Conservation (phyloP, 23 red algal genomes). For the Gracilaria caudata region DNA sequence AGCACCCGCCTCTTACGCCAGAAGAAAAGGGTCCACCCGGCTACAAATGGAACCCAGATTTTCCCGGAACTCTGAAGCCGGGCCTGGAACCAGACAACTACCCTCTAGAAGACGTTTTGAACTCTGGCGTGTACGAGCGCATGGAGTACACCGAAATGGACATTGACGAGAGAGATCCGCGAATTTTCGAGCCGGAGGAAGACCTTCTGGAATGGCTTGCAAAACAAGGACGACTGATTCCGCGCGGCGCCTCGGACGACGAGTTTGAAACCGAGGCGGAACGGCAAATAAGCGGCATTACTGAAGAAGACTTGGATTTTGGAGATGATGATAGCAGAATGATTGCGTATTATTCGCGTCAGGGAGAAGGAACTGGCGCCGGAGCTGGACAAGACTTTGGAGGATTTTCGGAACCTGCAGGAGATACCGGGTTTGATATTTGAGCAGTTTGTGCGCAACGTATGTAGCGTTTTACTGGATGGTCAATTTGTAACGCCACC, state of each 20-base stretch:
- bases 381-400: slow-evolving; percentile 43
- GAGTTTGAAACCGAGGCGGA: slow-evolving; percentile 26
- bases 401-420: slow-evolving; percentile 25
- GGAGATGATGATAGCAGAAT: slow-evolving; percentile 63
- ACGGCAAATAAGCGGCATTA: slow-evolving; percentile 32
- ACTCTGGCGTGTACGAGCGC: slow-evolving; percentile 51
- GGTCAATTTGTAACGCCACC: not conserved
- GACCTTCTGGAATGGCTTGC: slow-evolving; percentile 63
- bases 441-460: not conserved
- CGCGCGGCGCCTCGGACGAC: slow-evolving; percentile 43
- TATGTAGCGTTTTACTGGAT: not conserved
- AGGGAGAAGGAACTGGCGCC: slow-evolving; percentile 39
- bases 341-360: slow-evolving; percentile 64
- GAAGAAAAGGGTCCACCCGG: slow-evolving; percentile 16
- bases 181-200: slow-evolving; percentile 49
- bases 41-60: slow-evolving; percentile 65
- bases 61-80: slow-evolving; percentile 66
- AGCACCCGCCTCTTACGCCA: slow-evolving; percentile 38
- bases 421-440: not conserved
- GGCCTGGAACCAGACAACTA: slow-evolving; percentile 55
- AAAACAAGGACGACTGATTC: slow-evolving; percentile 44
- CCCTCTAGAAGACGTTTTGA: slow-evolving; percentile 43
- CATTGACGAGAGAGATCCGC: slow-evolving; percentile 38
- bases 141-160: slow-evolving; percentile 72
- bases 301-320: slow-evolving; percentile 75